Evolutionary conservation across 306 rosid species (phyloP).

Genomic region (Glycine soja): DNA sequence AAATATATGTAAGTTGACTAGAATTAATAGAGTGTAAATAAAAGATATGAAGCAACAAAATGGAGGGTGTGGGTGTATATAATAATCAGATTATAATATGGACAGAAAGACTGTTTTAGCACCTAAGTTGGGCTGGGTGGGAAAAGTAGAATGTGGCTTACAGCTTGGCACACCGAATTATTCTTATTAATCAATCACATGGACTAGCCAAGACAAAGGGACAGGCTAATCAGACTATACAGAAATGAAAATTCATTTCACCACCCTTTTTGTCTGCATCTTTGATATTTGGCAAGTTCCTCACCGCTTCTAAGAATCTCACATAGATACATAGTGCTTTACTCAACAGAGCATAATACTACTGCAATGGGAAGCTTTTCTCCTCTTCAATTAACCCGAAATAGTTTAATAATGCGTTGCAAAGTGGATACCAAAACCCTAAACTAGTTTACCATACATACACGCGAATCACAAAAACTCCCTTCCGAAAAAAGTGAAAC

Average conservation of each 20-base stretch:
- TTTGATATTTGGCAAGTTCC: slow-evolving; percentile 30
- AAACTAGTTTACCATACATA: neutral
- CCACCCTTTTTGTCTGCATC: slow-evolving; percentile 28
- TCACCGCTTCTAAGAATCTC: neutral
- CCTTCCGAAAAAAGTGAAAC: too few relatives aligned
- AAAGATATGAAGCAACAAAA: slow-evolving; percentile 38
- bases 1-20: slow-evolving; percentile 47
- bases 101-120: slow-evolving; percentile 44
- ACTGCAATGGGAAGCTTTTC: neutral
- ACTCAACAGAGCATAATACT: neutral
- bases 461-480: neutral
- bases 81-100: slow-evolving; percentile 6
- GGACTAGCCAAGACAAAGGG: neutral
- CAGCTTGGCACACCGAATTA: slow-evolving; percentile 58
- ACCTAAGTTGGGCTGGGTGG: slow-evolving; percentile 49
- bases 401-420: neutral
- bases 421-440: neutral
- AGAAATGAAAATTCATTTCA: slow-evolving; percentile 14
- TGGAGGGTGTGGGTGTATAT: slow-evolving; percentile 14
- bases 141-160: slow-evolving; percentile 46
- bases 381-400: neutral
- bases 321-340: neutral
- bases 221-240: slow-evolving; percentile 8
- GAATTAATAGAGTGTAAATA: neutral
- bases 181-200: slow-evolving; percentile 11